phyloP scores from a whole-genome alignment of 495 filamentous ascomycete species.

The Letharia columbiana region DNA sequence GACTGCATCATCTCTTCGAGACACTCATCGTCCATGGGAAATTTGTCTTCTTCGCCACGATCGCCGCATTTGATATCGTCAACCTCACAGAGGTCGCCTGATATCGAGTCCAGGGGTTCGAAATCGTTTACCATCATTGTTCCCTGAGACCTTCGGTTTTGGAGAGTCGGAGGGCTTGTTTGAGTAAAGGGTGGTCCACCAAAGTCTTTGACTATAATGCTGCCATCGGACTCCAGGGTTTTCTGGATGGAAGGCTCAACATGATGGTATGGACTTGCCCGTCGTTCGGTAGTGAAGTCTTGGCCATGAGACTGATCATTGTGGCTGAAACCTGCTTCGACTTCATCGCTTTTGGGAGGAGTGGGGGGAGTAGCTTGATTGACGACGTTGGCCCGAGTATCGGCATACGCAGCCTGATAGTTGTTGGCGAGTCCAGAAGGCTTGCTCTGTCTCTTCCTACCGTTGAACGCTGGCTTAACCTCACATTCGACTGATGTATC shows the following conservation, averaged over 20 bases:
- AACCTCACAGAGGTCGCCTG: no score
- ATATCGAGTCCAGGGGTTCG: not conserved
- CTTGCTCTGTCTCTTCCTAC: not conserved
- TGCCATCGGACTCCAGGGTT: not conserved
- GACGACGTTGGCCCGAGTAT: not conserved
- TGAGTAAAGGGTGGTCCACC: conserved; percentile 7
- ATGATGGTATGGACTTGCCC: not conserved
- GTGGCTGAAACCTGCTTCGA: not conserved
- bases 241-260: not conserved
- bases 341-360: not conserved
- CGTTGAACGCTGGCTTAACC: not conserved
- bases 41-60: conserved; percentile 25
- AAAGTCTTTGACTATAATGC: conserved; percentile 1
- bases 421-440: not conserved
- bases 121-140: not conserved
- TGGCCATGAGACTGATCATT: not conserved
- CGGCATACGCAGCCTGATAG: not conserved
- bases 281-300: not conserved
- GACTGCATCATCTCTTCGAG: conserved; percentile 24
- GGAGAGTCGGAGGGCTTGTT: not conserved
- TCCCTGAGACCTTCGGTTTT: not conserved
- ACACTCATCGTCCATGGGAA: conserved; percentile 22
- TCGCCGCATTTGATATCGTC: not conserved
- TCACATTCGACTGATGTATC: conserved; percentile 5
- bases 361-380: not conserved